Conservation (phyloP, 768 basidiomycete genomes). For the Tylopilus intermedius region DNA sequence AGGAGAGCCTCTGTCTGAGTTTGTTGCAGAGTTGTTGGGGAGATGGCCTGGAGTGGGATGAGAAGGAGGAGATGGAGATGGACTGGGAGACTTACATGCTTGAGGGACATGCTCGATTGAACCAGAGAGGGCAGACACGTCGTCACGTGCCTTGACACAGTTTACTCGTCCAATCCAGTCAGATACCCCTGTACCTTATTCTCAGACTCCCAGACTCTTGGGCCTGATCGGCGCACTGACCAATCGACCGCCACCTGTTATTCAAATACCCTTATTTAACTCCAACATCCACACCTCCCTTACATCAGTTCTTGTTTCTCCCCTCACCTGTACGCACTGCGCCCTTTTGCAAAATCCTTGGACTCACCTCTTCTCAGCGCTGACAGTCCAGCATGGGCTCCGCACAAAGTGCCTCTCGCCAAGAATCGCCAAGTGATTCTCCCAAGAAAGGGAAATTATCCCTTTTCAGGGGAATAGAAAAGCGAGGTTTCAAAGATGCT, state of each 20-base stretch:
- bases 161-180: not conserved
- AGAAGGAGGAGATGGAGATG: conserved; percentile 9
- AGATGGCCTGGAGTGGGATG: conserved; percentile 34
- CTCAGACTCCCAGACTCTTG: no score
- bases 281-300: not conserved
- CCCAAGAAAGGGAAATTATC: not conserved
- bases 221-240: not conserved
- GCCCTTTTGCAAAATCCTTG: not conserved
- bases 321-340: not conserved
- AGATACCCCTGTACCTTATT: no score
- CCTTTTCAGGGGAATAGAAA: not conserved
- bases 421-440: not conserved
- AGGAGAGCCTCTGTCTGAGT: conserved; percentile 84
- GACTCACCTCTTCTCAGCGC: not conserved
- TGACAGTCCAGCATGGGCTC: not conserved
- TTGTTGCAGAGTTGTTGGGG: conserved; percentile 71
- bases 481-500: not conserved
- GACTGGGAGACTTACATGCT: conserved; percentile 34
- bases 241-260: not conserved
- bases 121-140: not conserved
- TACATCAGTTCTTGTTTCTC: not conserved
- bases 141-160: conserved; percentile 15
- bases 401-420: not conserved
- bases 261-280: not conserved
- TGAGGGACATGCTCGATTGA: conserved; percentile 37